phyloP scores from a whole-genome alignment of 2,329 filamentous ascomycete genomes.

The Pseudogymnoascus sp. region DNA sequence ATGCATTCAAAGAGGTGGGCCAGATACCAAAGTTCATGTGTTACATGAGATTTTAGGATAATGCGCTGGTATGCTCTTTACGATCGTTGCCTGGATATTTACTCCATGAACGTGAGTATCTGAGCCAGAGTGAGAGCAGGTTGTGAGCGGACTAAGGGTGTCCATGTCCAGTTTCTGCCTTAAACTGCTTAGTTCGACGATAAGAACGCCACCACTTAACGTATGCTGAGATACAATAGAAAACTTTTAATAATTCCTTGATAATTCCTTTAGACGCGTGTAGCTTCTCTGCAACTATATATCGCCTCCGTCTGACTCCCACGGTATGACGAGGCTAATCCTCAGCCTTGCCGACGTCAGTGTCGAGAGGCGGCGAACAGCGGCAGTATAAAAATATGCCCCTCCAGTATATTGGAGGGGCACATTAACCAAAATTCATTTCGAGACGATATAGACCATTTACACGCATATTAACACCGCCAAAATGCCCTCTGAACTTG shows the following conservation, averaged over 20 bases:
- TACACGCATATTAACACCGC: not conserved
- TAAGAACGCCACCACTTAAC: not conserved
- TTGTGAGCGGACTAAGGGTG: not conserved
- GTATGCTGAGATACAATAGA: not conserved
- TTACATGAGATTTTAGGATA: too few relatives aligned
- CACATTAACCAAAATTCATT: not conserved
- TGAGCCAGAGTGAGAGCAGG: too few relatives aligned
- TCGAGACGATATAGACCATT: not conserved
- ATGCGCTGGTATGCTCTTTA: too few relatives aligned
- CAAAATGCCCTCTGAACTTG: constrained; percentile 66
- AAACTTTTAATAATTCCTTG: not conserved
- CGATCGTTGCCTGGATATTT: too few relatives aligned
- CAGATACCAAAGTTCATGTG: too few relatives aligned
- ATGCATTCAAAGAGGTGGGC: too few relatives aligned
- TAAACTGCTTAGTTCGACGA: not conserved
- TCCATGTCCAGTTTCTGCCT: not conserved
- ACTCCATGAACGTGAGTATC: too few relatives aligned
- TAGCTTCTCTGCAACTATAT: not conserved
- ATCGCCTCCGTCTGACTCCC: not conserved
- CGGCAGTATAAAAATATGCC: constrained; percentile 8
- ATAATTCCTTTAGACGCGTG: not conserved
- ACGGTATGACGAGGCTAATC: not conserved
- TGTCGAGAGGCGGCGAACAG: not conserved
- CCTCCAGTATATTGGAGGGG: not conserved
- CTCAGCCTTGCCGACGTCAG: constrained; percentile 5